phyloP scores from a whole-genome alignment of 805 yeast species.

The Wickerhamia fluorescens region DNA sequence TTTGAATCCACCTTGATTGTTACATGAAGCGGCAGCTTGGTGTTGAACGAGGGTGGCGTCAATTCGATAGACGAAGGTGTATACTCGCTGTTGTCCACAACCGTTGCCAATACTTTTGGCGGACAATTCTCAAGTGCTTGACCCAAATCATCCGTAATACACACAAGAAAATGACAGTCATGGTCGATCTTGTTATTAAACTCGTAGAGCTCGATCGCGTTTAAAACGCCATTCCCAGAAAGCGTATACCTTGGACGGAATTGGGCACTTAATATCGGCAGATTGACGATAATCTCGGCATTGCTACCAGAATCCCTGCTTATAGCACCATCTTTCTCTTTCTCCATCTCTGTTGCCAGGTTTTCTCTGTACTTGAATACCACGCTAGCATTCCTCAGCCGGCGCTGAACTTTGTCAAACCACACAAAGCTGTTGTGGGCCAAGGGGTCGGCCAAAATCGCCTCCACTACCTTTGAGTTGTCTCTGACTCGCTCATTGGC shows the following conservation, averaged over 20 bases:
- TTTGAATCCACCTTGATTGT: constrained; percentile 27
- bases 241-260: too few species aligned
- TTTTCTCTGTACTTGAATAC: too few species aligned
- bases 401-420: constrained; percentile 24
- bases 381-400: too few species aligned
- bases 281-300: too few species aligned
- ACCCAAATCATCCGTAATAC: constrained; percentile 16
- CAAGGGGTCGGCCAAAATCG: constrained; percentile 35
- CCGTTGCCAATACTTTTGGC: constrained; percentile 22
- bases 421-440: constrained; percentile 24
- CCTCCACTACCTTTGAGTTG: constrained; percentile 26
- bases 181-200: constrained; percentile 10
- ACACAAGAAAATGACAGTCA: constrained; percentile 16
- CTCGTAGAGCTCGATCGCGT: too few species aligned
- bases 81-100: constrained; percentile 32
- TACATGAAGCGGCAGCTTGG: constrained; percentile 12
- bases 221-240: too few species aligned
- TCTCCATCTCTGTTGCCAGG: too few species aligned
- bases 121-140: constrained; percentile 5
- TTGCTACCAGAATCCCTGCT: too few species aligned
- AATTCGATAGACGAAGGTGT: constrained; percentile 29
- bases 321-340: too few species aligned
- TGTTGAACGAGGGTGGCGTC: constrained; percentile 17
- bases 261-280: too few species aligned
- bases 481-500: constrained; percentile 14